Percentiles rank a stretch among this genome's conserved stretches.
phyloP scores from a whole-genome alignment of 805 yeast species.

The Kazachstania africana region DNA sequence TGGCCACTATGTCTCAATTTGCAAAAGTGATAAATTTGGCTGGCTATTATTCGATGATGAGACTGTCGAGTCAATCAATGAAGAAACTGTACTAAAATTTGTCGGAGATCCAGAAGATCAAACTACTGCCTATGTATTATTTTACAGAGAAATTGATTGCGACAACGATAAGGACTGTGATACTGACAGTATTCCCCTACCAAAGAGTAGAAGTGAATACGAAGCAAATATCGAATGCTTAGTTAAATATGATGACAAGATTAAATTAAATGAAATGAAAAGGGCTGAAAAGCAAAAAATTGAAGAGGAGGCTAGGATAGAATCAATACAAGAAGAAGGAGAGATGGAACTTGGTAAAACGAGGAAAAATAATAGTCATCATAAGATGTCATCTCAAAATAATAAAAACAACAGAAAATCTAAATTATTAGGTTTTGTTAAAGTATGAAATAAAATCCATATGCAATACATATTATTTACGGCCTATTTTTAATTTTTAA shows the following conservation, averaged over 20 bases:
- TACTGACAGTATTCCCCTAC: background rate
- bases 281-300: conserved; percentile 1
- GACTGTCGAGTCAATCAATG: conserved; percentile 80
- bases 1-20: conserved; percentile 87
- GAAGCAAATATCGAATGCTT: conserved; percentile 15
- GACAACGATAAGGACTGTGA: background rate
- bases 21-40: conserved; percentile 65
- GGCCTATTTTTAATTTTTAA: too few species aligned
- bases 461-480: too few species aligned
- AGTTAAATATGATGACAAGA: conserved; percentile 15
- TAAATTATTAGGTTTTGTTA: too few species aligned
- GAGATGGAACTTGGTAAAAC: background rate
- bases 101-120: conserved; percentile 82
- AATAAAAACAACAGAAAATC: background rate
- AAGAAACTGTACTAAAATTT: conserved; percentile 68
- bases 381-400: background rate
- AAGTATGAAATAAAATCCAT: too few species aligned
- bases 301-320: conserved; percentile 1
- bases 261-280: conserved; percentile 5
- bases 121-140: conserved; percentile 84
- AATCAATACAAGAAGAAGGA: background rate
- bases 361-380: background rate
- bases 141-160: conserved; percentile 52
- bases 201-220: background rate
- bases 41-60: conserved; percentile 96